A percentile compares a stretch with the other conserved stretches of the same genome.
These are phyloP conservation scores for Candida namnaoensis DNA, from an alignment of 805 yeast genomes.

Conservation along the genomic window DNA sequence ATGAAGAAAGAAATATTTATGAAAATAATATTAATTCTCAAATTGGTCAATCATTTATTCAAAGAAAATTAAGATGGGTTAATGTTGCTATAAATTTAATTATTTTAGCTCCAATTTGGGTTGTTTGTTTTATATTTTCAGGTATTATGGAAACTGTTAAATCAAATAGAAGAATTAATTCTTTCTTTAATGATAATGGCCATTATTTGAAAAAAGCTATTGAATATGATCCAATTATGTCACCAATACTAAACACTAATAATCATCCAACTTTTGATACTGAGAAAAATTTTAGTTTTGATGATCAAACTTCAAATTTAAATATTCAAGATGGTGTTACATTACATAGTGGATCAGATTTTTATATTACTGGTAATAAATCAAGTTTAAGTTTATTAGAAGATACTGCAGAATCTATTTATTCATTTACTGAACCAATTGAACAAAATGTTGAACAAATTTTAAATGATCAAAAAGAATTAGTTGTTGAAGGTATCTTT, in stretches of 20 bases:
- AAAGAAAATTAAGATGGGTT: constrained; percentile 38
- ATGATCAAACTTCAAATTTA: too few relatives aligned
- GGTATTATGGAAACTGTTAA: constrained; percentile 30
- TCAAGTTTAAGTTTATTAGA: neutral
- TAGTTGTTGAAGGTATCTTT: constrained; percentile 53
- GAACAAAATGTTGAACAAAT: constrained; percentile 28
- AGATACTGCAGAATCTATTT: constrained; percentile 3
- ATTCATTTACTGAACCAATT: constrained; percentile 10
- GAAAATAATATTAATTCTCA: neutral
- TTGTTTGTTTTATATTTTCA: constrained; percentile 43
- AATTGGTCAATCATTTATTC: neutral
- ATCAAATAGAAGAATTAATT: constrained; percentile 28
- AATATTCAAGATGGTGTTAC: too few relatives aligned
- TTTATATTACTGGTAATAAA: constrained; percentile 5
- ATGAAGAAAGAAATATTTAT: neutral
- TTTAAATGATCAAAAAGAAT: constrained; percentile 54
- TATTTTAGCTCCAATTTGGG: constrained; percentile 57
- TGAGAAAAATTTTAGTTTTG: too few relatives aligned
- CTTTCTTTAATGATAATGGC: constrained; percentile 18
- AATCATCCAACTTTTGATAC: too few relatives aligned
- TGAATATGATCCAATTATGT: neutral
- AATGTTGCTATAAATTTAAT: constrained; percentile 33
- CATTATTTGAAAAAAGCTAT: constrained; percentile 13
- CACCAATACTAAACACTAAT: neutral
- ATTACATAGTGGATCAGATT: too few relatives aligned